Evolutionary conservation across 257 asterid species (phyloP).

Genomic region (Capsicum rhomboideum): DNA sequence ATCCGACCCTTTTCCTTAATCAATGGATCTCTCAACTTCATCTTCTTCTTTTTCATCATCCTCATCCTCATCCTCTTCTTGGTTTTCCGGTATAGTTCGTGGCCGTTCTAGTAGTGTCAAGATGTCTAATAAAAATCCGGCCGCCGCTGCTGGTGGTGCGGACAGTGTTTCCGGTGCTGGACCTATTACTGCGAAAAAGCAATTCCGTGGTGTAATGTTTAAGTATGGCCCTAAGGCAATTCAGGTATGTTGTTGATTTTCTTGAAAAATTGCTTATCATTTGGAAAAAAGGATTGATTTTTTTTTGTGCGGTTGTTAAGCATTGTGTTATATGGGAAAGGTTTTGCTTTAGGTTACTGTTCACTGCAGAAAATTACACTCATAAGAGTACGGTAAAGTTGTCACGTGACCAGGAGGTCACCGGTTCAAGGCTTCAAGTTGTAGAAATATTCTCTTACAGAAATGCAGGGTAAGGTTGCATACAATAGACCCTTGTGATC

Average conservation of each 20-base stretch:
- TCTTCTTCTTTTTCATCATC: conserved; percentile 40
- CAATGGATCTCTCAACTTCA: conserved; percentile 52
- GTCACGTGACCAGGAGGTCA: too few relatives aligned
- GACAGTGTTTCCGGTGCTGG: conserved; percentile 33
- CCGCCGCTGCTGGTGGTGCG: conserved; percentile 15
- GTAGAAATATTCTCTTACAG: too few relatives aligned
- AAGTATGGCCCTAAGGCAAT: conserved; percentile 71
- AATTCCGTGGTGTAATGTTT: conserved; percentile 76
- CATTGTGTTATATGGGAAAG: not conserved
- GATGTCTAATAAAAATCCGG: conserved; percentile 27
- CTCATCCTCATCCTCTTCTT: conserved; percentile 39
- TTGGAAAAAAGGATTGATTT: not conserved
- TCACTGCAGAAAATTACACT: not conserved
- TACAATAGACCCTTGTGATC: too few relatives aligned
- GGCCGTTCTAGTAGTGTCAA: conserved; percentile 53
- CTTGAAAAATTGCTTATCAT: not conserved
- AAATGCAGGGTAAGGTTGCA: too few relatives aligned
- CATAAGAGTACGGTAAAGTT: not conserved
- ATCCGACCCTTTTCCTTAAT: conserved; percentile 6
- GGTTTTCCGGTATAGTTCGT: conserved; percentile 86
- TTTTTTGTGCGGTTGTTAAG: not conserved
- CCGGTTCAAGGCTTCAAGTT: too few relatives aligned
- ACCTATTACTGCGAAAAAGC: conserved; percentile 63
- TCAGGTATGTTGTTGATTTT: conserved; percentile 54
- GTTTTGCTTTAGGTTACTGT: not conserved